phyloP scores from a whole-genome alignment of 371 early-diverging fungal genomes.

The Circinella umbellata region DNA sequence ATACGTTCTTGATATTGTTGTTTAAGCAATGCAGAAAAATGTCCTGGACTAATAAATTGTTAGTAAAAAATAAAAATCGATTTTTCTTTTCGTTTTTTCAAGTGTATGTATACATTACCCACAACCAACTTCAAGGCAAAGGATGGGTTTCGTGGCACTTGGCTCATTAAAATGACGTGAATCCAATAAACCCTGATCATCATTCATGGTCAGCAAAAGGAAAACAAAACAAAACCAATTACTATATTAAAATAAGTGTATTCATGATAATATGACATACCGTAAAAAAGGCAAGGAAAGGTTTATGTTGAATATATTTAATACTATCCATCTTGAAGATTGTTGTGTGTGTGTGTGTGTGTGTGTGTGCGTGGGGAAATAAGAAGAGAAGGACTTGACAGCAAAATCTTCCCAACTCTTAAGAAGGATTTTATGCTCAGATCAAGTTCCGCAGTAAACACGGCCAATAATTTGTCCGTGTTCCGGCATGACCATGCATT shows the following conservation, averaged over 20 bases:
- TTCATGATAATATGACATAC: background rate
- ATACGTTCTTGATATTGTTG: conserved; percentile 6
- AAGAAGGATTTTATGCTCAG: too few relatives aligned
- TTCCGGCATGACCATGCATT: too few relatives aligned
- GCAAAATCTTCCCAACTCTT: background rate
- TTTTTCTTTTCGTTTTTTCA: background rate
- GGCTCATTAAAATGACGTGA: conserved; percentile 9
- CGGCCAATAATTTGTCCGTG: too few relatives aligned
- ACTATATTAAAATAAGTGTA: background rate
- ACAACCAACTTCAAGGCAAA: conserved; percentile 11
- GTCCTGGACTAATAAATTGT: conserved; percentile 1
- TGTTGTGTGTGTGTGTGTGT: too few relatives aligned
- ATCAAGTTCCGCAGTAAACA: too few relatives aligned
- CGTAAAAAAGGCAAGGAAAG: conserved; percentile 1
- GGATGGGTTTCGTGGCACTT: background rate
- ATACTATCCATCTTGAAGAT: background rate
- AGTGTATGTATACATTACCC: background rate
- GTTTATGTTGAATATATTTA: conserved; percentile 1
- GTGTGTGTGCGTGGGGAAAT: too few relatives aligned
- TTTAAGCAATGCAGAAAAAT: conserved; percentile 13
- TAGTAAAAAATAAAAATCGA: background rate
- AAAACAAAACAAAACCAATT: too few relatives aligned
- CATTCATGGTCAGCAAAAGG: too few relatives aligned
- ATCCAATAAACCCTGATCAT: conserved; percentile 6
- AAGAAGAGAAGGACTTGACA: background rate